Evolutionary conservation across 2,329 filamentous ascomycete species (phyloP), one percentile per base, ranked within the genome.

Genomic region (Claviceps paspali): DNA sequence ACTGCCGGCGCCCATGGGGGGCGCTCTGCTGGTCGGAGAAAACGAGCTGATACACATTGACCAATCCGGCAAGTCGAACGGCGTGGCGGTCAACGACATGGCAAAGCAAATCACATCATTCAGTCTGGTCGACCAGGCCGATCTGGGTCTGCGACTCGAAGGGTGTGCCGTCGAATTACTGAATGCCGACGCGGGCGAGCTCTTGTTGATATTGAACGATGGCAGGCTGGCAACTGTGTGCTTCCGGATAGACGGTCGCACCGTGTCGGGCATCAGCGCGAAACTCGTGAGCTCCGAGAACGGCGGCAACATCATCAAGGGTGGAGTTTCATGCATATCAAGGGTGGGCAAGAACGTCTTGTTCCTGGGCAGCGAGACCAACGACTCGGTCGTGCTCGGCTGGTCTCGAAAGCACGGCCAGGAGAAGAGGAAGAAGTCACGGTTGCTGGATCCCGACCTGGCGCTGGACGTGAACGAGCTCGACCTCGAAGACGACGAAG

Each of bases 11-110:
- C 88, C 88, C 1, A 79, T 96, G 29, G 91, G 91, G 18, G 91
- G 91, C 30, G 83, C 86, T 27, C 64, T 98, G 12, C 68, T 98
- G 12, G 63, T 96, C 15, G 92, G 91, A 21, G 70, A 73, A 33
- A 96, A 98, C 53, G 86, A 95, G 53, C 60, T 98, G 43, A 82
- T 98, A 42, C 91, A 98, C 55, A 77, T 98, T 45, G 88, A 96
- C 52, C 91, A 98, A 64, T 85, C 85, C 9, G 91, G 91, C 22
- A 95, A 93, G 56, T 74, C 86, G 10, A 94, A 85, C 50, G 88
- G 86, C 2, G 81, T 96, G 41, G 88, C 82, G 4, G 83, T 98
- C 45, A 98, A 98, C 52, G 73, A 84, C 24, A 92, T 94, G 60
- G 80, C 87, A 4, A 84, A 79, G 54, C 74, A 82, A 43, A 74